Evolutionary conservation across 768 basidiomycete species (phyloP), one percentile per base, ranked within the genome.

Genomic region (Kwoniella europaea): DNA sequence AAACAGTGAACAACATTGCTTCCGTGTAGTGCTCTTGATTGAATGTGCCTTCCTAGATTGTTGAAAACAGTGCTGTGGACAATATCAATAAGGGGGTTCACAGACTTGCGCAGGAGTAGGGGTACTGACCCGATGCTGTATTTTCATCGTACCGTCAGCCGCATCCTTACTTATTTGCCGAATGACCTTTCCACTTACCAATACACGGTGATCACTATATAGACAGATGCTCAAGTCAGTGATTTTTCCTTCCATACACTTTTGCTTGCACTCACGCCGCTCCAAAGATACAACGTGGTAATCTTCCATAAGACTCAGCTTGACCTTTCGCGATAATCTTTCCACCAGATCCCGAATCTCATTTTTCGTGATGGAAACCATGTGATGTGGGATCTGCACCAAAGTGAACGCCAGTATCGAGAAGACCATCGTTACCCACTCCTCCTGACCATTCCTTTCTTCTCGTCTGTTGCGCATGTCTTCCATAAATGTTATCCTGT

Each of bases 391-490:
- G 15, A 64, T 55, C 50, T 64, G 63, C 12, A 64, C 63, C 10
- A 64, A 22, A 52, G 63, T 64, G 53, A 55, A 52, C n/a, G 50
- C 63, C 20, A 64, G 18, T 10, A 64, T 20, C 44, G 63, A 50
- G 3, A 64, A 52, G 7, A 64, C 63, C 63, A 64, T 64, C 9
- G 63, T 46, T 22, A 53, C 43, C 63, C 63, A 64, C 20, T 64
- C 63, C 53, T 53, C 46, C 41, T 64, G 63, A 13, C 63, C 63
- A 24, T 9, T 22, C 12, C n/a, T 29, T 41, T 52, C 50, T 29
- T 64, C 53, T 27, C 63, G 41, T 7, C 24, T 16, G 27, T 22
- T 64, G 18, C 12, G 44, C 20, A 64, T 52, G 50, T 64, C 63
- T 20, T 22, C 27, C 46, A 64, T 52, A 18, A 64, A 64, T 10